phyloP scores from a whole-genome alignment of 2,329 filamentous ascomycete genomes.

The Alternaria sp. region DNA sequence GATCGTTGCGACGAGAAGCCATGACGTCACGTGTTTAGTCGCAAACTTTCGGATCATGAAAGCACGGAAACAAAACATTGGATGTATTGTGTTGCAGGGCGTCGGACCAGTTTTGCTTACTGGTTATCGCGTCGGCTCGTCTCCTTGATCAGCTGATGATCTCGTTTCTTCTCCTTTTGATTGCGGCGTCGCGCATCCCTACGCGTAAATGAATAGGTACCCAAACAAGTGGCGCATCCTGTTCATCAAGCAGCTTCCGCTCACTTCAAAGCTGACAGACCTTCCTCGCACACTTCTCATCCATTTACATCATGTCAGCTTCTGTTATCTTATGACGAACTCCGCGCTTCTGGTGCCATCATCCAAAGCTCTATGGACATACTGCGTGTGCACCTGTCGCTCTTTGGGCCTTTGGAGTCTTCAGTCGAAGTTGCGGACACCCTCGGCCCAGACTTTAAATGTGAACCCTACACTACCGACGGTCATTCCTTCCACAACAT shows the following conservation, averaged over 20 bases:
- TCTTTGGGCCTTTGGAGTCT: neutral
- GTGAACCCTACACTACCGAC: neutral
- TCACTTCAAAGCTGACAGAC: neutral
- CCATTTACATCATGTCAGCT: neutral
- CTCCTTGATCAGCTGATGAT: neutral
- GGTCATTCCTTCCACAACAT: neutral
- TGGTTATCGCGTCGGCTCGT: neutral
- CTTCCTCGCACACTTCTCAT: neutral
- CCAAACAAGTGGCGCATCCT: neutral
- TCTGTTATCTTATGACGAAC: neutral
- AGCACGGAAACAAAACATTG: accelerated
- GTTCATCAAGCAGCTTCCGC: neutral
- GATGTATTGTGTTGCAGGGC: neutral
- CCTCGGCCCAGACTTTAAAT: neutral
- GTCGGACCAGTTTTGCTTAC: neutral
- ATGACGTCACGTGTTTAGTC: neutral
- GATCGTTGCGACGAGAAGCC: neutral
- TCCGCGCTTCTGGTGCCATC: too few species aligned
- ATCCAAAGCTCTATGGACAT: neutral
- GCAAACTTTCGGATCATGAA: neutral
- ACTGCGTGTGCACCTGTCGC: neutral
- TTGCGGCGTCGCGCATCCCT: neutral
- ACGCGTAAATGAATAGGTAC: neutral
- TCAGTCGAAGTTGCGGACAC: neutral
- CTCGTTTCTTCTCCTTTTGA: accelerated